These are phyloP conservation scores for Candida qinlingensis DNA, from an alignment of 805 yeast species.

Conservation along the genomic window DNA sequence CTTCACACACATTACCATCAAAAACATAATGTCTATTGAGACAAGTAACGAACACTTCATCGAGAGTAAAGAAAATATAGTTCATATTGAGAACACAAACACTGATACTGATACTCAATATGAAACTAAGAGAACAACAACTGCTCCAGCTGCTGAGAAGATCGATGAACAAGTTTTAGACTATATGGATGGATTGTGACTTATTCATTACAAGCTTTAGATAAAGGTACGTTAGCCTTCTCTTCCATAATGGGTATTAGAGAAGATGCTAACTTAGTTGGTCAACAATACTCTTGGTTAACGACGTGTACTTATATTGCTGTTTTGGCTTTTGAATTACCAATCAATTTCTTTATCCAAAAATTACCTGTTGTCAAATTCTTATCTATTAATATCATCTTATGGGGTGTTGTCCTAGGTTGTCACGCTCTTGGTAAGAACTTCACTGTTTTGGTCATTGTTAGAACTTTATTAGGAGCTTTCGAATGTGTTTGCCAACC, in stretches of 20 bases:
- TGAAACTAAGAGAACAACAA: not conserved
- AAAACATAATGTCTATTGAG: no score
- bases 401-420: slow-evolving; percentile 45
- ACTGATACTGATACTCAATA: not conserved
- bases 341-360: slow-evolving; percentile 35
- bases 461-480: slow-evolving; percentile 42
- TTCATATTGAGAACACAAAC: slow-evolving; percentile 2
- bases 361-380: slow-evolving; percentile 45
- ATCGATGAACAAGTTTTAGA: slow-evolving; percentile 6
- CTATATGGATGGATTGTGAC: slow-evolving; percentile 24
- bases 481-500: slow-evolving; percentile 50
- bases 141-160: not conserved
- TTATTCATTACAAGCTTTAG: slow-evolving; percentile 37
- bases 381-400: slow-evolving; percentile 34
- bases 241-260: slow-evolving; percentile 40
- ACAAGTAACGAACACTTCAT: not conserved
- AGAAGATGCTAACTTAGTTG: slow-evolving; percentile 34
- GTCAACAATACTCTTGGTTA: slow-evolving; percentile 32
- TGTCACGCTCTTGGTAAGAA: slow-evolving; percentile 42
- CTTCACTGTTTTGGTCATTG: slow-evolving; percentile 44
- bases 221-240: slow-evolving; percentile 34
- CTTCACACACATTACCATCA: no score
- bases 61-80: slow-evolving; percentile 5
- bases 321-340: slow-evolving; percentile 8
- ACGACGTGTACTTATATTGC: slow-evolving; percentile 12